Conservation (phyloP, 2,329 filamentous ascomycete genomes). For the Fusarium austroafricanum region DNA sequence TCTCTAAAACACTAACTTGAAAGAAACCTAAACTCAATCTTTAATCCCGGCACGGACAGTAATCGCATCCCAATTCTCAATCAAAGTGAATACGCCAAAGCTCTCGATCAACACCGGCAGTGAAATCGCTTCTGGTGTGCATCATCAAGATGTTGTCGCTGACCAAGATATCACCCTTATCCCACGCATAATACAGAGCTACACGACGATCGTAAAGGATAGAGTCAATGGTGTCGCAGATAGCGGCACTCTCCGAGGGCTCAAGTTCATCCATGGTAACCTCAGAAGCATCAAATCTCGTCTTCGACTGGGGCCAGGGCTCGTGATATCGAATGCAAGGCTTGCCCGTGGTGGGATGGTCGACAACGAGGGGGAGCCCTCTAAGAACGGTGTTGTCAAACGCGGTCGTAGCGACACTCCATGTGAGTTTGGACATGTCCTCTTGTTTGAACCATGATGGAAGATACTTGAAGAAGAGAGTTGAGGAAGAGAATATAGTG, state of each 20-base stretch:
- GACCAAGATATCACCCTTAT: constrained; percentile 65
- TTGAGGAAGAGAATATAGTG: constrained; percentile 65
- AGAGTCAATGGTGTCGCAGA: constrained; percentile 56
- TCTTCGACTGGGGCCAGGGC: constrained; percentile 64
- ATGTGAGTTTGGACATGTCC: constrained; percentile 56
- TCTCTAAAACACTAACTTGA: too few relatives aligned
- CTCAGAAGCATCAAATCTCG: constrained; percentile 60
- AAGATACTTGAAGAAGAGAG: constrained; percentile 61
- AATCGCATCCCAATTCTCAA: background rate
- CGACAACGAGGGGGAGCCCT: constrained; percentile 57
- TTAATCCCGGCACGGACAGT: background rate
- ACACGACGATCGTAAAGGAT: constrained; percentile 63
- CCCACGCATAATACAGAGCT: constrained; percentile 63
- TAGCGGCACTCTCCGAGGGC: constrained; percentile 47
- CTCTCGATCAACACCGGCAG: constrained; percentile 57
- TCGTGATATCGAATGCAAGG: constrained; percentile 67
- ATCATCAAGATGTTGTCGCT: constrained; percentile 63
- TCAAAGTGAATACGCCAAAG: constrained; percentile 65
- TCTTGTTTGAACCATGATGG: constrained; percentile 52
- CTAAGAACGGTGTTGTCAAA: constrained; percentile 59
- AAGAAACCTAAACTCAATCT: background rate
- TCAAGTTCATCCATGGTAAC: constrained; percentile 56
- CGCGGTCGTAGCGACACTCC: constrained; percentile 61
- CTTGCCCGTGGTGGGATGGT: constrained; percentile 58
- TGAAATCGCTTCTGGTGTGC: constrained; percentile 62